Evolutionary conservation across 768 basidiomycete species (phyloP), one percentile per base, ranked within the genome.

Genomic region (Chalciporus pseudorubinellus): DNA sequence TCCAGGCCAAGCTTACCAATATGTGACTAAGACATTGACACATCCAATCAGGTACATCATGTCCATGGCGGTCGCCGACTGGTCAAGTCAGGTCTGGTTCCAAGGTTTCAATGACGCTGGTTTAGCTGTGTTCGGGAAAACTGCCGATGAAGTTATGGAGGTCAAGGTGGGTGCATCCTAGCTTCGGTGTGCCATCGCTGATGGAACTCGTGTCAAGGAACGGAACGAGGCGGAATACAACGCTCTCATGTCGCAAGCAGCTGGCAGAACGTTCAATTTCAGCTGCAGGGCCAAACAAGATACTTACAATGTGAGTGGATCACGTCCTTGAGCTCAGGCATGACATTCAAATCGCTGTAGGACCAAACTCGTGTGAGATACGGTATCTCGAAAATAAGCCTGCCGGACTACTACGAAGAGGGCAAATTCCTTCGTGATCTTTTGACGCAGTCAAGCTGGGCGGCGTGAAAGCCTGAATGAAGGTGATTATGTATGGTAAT

Each of bases 51-150:
- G 88, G 47, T 92, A 89, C 59, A 85, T 95, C 62, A 77, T 98
- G 57, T 80, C 84, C 34, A 77, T 97, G 74, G 90, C 89, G 42
- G 85, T 92, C 3, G 81, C 91, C n/a, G 97, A 99, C 68, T 81
- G 85, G 72, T 89, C 92, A 16, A 85, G 84, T 19, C 91, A 95
- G 68, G 79, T 84, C 16, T 98, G 95, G 95, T 73, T 98, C 40
- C 90, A 91, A 56, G 92, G 89, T 4, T 99, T 99, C 77, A 95
- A 99, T 65, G 95, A 98, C 6, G 82, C 87, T 29, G 97, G 93
- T 5, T 68, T 83, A 46, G 72, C 74, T 4, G 70, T 99, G 14
- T 85, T 98, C 55, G 87, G 82, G 22, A 85, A 83, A 72, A 71
- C 80, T 28, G 95, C 92, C 11, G 82, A 93, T 59, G 85, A 94